Percentiles rank a stretch among this genome's conserved stretches.
Conservation (phyloP, 2,329 filamentous ascomycete species). For the Stachybotrys echinatus region DNA sequence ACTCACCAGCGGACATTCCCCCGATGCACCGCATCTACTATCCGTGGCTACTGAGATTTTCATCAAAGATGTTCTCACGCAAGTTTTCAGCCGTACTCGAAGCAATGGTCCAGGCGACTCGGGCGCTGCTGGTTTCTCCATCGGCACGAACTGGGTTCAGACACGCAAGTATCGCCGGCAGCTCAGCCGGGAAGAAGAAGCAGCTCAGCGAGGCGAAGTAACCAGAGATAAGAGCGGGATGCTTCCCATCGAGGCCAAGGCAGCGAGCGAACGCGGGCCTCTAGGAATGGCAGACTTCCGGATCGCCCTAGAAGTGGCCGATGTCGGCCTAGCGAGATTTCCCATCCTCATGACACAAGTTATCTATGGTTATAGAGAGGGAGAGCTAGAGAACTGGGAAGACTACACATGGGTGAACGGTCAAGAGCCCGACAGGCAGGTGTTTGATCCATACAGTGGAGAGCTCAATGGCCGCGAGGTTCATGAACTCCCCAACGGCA, state of each 20-base stretch:
- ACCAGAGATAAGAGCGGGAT: constrained; percentile 70
- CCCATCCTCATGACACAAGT: constrained; percentile 69
- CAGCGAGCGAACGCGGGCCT: constrained; percentile 64
- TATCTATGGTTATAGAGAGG: constrained; percentile 66
- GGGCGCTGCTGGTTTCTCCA: constrained; percentile 57
- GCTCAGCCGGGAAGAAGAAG: constrained; percentile 70
- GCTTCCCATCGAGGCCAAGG: constrained; percentile 75
- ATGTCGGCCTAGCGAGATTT: constrained; percentile 71
- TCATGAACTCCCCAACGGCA: constrained; percentile 40
- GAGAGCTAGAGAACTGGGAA: constrained; percentile 64
- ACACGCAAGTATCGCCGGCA: constrained; percentile 73
- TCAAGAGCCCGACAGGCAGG: constrained; percentile 16
- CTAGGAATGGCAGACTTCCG: constrained; percentile 75
- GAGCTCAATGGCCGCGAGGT: constrained; percentile 29
- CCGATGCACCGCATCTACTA: constrained; percentile 59
- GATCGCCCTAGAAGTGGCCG: constrained; percentile 69
- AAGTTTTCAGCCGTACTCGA: constrained; percentile 58
- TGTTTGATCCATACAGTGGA: constrained; percentile 22
- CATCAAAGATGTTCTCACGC: constrained; percentile 60
- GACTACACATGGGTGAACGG: constrained; percentile 52
- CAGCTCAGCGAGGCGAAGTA: constrained; percentile 67
- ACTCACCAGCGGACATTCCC: constrained; percentile 51
- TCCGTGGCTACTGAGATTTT: constrained; percentile 61
- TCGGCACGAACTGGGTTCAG: constrained; percentile 67
- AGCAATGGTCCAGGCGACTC: constrained; percentile 60